Base-by-base conservation (phyloP, 768 basidiomycete species). In the Leccinum subgranulosum region DNA sequence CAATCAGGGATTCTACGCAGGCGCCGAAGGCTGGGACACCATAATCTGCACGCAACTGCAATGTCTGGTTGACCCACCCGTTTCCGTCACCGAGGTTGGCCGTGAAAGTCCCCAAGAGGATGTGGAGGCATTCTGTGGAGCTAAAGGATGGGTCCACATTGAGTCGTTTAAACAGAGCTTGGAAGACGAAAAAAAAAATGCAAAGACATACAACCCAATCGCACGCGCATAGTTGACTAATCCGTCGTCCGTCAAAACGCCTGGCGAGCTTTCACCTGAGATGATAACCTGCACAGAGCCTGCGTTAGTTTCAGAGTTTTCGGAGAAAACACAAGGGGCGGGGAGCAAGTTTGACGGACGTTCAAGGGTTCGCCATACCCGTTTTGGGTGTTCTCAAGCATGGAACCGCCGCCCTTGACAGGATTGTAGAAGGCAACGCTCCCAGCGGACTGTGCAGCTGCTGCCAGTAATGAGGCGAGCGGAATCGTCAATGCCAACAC, bases 151-250 rank as follows among this genome's bases (percentile, higher is more conserved):
- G 7, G 0, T 43, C 31, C 31, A 31, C 31, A 31, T 31, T 31
- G 11, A 12, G 31, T 31, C 11, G 12, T 21, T 11, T 17, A 21
- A 11, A 34, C 33, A 34, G 34, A 34, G 14, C 34, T 34, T 11
- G 34, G 15, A 15, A 11, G 33, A 15, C 15, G 33, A 31, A 2
- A n/a, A 31, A 31, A 12, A 2, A 8, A 17, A 21, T 3, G n/a
- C 29, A 11, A 14, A 23, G 27, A 72, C 80, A 60, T 62, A 87
- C 86, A 86, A 87, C 15, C 84, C 85, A 53, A 87, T 80, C 4
- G 85, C 80, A 33, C 69, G 76, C 0, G 84, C 86, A 64, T 77
- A 88, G 62, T 85, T 86, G 47, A 84, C 45, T 50, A 87, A 66
- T 0, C 86, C 86, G 27, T 69, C 60, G 54, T 84, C 77, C 0